A percentile compares a stretch with the other conserved stretches of the same genome.
These are phyloP conservation scores for Xerophyta viscosa DNA, from an alignment of 106 monocot genomes.

Conservation along the genomic window DNA sequence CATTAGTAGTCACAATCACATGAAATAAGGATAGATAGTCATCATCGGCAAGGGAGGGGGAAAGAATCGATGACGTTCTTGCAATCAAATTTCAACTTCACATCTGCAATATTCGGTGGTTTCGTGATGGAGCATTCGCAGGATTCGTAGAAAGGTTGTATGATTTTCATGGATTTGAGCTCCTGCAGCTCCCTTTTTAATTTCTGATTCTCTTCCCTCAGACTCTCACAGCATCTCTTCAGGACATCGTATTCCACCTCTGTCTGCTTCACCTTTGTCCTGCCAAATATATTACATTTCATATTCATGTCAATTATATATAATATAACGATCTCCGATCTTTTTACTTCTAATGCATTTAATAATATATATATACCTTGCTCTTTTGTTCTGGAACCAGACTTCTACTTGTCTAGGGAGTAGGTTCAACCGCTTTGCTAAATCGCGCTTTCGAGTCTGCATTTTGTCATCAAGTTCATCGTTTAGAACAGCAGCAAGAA, in stretches of 20 bases:
- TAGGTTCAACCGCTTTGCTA: conserved; percentile 23
- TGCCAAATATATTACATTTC: conserved; percentile 2
- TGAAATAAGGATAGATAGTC: no score
- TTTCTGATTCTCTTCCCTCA: conserved; percentile 35
- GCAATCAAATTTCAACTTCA: no score
- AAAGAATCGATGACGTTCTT: no score
- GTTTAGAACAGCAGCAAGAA: no score
- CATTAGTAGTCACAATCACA: no score
- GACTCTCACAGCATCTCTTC: conserved; percentile 45
- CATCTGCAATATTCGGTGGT: no score
- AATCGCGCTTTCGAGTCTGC: conserved; percentile 36
- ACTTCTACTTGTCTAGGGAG: conserved; percentile 32
- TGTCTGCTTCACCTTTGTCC: conserved; percentile 70
- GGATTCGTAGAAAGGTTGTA: neutral
- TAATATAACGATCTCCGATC: no score
- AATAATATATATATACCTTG: conserved; percentile 28
- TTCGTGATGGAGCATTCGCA: no score
- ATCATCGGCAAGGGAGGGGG: no score
- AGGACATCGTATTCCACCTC: conserved; percentile 42
- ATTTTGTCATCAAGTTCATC: no score
- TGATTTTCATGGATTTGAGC: conserved; percentile 4
- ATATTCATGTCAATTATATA: no score
- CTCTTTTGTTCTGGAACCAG: conserved; percentile 49
- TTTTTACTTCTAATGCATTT: no score
- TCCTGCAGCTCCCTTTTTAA: conserved; percentile 38